phyloP scores from a whole-genome alignment of 352 stramenopile genomes.

The Phytopythium mirpurense region DNA sequence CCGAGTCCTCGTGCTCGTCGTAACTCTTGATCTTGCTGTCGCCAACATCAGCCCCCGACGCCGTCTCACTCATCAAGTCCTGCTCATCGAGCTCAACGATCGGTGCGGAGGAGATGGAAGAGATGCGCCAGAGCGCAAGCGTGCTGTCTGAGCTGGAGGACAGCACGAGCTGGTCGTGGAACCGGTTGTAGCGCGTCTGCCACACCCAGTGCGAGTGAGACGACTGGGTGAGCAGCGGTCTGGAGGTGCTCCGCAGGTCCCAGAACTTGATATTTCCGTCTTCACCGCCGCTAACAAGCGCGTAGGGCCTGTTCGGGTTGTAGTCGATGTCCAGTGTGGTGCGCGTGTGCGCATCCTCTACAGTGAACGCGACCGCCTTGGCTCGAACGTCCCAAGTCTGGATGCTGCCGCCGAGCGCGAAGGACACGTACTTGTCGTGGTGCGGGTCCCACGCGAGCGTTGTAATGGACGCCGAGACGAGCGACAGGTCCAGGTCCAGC shows the following conservation, averaged over 20 bases:
- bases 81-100: conserved; percentile 91
- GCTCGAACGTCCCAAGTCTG: conserved; percentile 70
- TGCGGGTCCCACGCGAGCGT: conserved; percentile 83
- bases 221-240: conserved; percentile 79
- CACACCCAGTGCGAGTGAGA: conserved; percentile 94
- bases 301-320: conserved; percentile 97
- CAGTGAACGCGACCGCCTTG: conserved; percentile 31
- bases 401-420: conserved; percentile 53
- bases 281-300: conserved; percentile 88
- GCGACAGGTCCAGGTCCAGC: conserved; percentile 46
- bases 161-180: conserved; percentile 97
- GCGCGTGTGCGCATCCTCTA: conserved; percentile 58
- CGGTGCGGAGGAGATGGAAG: conserved; percentile 94
- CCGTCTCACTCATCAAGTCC: conserved; percentile 61
- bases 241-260: conserved; percentile 87
- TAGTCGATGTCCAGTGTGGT: conserved; percentile 91
- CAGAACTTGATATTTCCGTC: conserved; percentile 97
- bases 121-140: conserved; percentile 95
- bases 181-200: conserved; percentile 95
- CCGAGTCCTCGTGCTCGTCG: conserved; percentile 94
- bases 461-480: conserved; percentile 24
- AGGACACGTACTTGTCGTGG: conserved; percentile 55
- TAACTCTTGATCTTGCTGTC: conserved; percentile 82
- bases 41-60: conserved; percentile 45
- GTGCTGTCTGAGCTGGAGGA: conserved; percentile 91